Evolutionary conservation across 306 rosid species (phyloP).

Genomic region (Acmispon strigosus): DNA sequence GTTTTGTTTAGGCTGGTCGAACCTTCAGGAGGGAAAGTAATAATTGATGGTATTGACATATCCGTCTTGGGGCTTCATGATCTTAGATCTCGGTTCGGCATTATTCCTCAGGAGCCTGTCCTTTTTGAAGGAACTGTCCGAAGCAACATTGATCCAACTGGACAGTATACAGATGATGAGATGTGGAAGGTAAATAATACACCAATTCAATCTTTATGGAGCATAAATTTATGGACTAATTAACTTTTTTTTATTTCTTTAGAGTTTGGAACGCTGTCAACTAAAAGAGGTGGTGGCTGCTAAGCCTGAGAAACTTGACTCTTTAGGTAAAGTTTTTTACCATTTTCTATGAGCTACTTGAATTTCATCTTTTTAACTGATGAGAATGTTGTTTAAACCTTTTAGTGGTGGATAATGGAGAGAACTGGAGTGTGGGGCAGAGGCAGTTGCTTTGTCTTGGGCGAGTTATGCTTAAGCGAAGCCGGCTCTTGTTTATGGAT

Average conservation of each 20-base stretch:
- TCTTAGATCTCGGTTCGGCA: slow-evolving; percentile 78
- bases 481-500: slow-evolving; percentile 67
- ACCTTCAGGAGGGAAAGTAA: slow-evolving; percentile 62
- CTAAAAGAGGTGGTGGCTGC: slow-evolving; percentile 63
- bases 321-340: slow-evolving; percentile 35
- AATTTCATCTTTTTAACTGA: background rate
- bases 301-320: slow-evolving; percentile 57
- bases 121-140: slow-evolving; percentile 87
- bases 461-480: slow-evolving; percentile 64
- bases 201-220: background rate
- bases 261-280: slow-evolving; percentile 74
- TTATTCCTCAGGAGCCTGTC: slow-evolving; percentile 88
- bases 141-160: slow-evolving; percentile 67
- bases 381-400: background rate
- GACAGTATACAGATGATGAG: slow-evolving; percentile 54
- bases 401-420: slow-evolving; percentile 56
- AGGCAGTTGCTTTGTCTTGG: slow-evolving; percentile 77
- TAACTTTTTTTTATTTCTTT: background rate
- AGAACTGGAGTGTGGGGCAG: slow-evolving; percentile 86
- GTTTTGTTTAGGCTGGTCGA: slow-evolving; percentile 79
- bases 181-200: slow-evolving; percentile 54
- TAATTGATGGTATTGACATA: slow-evolving; percentile 61
- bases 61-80: slow-evolving; percentile 65
- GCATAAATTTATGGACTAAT: too few relatives aligned
- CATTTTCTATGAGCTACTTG: background rate